Percentiles rank a stretch among this genome's conserved stretches.
Evolutionary conservation across 2,329 filamentous ascomycete genomes (phyloP).

Genomic region (Ceratocystis colombiana): DNA sequence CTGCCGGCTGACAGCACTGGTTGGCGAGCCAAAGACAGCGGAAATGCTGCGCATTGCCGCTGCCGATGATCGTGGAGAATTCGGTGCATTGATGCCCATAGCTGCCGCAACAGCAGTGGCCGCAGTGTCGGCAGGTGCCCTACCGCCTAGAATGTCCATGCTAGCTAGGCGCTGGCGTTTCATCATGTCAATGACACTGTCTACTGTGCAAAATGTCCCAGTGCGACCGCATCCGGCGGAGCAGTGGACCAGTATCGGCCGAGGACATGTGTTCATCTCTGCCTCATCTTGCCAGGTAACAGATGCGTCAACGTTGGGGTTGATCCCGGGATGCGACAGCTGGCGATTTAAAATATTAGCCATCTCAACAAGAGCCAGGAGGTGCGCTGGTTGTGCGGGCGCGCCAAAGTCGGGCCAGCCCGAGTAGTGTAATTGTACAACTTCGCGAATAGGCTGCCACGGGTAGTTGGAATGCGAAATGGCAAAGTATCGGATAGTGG

Average conservation of each 20-base stretch:
- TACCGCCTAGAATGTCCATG: conserved; percentile 25
- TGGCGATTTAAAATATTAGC: conserved; percentile 63
- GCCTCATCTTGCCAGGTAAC: conserved; percentile 46
- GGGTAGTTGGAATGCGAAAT: conserved; percentile 66
- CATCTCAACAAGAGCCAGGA: conserved; percentile 82
- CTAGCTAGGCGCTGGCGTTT: conserved; percentile 60
- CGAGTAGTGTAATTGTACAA: conserved; percentile 89
- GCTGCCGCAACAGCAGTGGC: conserved; percentile 26
- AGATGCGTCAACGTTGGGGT: conserved; percentile 29
- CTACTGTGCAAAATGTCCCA: conserved; percentile 91
- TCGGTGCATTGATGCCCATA: conserved; percentile 14
- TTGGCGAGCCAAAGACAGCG: conserved; percentile 8
- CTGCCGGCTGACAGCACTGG: background rate
- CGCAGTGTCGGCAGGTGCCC: conserved; percentile 37
- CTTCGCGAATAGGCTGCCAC: conserved; percentile 77
- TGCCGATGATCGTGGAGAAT: conserved; percentile 14
- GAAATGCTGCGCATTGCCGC: conserved; percentile 15
- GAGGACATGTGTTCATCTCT: conserved; percentile 41
- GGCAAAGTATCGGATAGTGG: conserved; percentile 78
- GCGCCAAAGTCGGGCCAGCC: conserved; percentile 97
- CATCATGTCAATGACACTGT: conserved; percentile 91
- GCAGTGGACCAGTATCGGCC: conserved; percentile 86
- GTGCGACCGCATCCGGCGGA: conserved; percentile 93
- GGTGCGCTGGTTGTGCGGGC: conserved; percentile 75
- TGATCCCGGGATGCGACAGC: conserved; percentile 40